Base-by-base conservation (phyloP, 2,329 filamentous ascomycete species). In the Fusarium sp. region DNA sequence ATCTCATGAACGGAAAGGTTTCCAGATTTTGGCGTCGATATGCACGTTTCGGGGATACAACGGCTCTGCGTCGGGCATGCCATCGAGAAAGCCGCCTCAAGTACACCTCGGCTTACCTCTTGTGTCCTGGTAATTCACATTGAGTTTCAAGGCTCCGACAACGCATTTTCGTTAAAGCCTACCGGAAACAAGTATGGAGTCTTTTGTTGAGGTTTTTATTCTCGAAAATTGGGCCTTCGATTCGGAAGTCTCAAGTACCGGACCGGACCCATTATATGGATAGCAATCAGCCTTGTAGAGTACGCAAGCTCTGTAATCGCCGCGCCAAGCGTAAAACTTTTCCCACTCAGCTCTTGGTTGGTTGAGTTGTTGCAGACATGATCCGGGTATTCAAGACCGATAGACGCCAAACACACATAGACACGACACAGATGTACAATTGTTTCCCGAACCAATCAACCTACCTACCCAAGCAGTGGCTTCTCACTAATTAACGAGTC, bases 161-260 rank as follows among this genome's bases (percentile, higher is more conserved):
- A 25, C 18, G 22, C 22, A 41, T 54, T 29, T 42, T 59, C 38
- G 45, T 39, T 62, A n/a, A n/a, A 27, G 33, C 49, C 22, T 29
- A 50, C 41, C 35, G 46, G 55, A 54, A 64, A 56, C 25, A 55
- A 25, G n/a, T 60, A 56, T 57, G 53, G 55, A 57, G 49, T 45
- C 45, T 39, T 39, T 49, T 65, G 38, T 41, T 72, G 65, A 56
- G 69, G 44, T 45, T 65, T 71, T 72, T 65, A 49, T 47, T 46
- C 35, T 65, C 41, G 45, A 72, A 72, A 72, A 62, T 53, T 66
- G 70, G 70, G 44, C 57, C 41, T 68, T 59, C 29, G 57, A 63
- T 56, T 56, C 44, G 63, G 69, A 49, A 69, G 62, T 56, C 36
- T 29, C 57, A 50, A 61, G 35, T 35, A 35, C 63, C 36, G 29